Base-by-base conservation (phyloP, 2,329 filamentous ascomycete genomes). In the Huntiella savannae region DNA sequence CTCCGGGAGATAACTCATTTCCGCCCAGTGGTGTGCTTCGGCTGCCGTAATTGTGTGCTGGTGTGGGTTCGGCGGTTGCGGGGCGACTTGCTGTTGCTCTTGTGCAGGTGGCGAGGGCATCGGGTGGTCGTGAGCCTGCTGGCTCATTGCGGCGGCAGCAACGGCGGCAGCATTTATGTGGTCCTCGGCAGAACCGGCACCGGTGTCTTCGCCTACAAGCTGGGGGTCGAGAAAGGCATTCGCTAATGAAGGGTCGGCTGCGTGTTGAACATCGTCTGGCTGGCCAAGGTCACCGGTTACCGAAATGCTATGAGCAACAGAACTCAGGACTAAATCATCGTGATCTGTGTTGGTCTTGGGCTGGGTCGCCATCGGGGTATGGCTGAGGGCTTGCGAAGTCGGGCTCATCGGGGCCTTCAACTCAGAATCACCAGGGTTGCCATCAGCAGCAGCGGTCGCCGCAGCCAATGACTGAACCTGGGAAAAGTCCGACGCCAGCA, bases 191-290 rank as follows among this genome's bases (percentile, higher is more conserved):
- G 13, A 16, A 1, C 40, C 35, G 8, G 39, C 45, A 3, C 12
- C 33, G 8, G 44, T 41, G 33, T 46, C 40, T 4, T 45, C 36
- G 41, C 40, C 45, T 10, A 51, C 56, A 33, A 70, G 58, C 46
- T 69, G 65, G 1, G 71, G 70, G 50, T 76, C 71, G 43, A 76
- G 63, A 15, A 74, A 64, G 1, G 67, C 64, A 1, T 68, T 65
- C 41, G 71, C 68, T 4, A 77, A 58, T 39, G 71, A 69, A 39
- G 71, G 71, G 1, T 71, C 63, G 1, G 70, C 72, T 1, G 71
- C 71, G 13, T 67, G 22, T 28, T 28, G 22, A 1, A 28, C 22
- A 7, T 28, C 22, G 22, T 28, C 71, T 1, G 72, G 71, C 49
- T 75, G 70, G 1, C 42, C 45, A 7, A 45, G 38, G 19, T 49